These are phyloP conservation scores for Pistacia vera DNA, from an alignment of 345 rosid genomes.

Conservation along the genomic window DNA sequence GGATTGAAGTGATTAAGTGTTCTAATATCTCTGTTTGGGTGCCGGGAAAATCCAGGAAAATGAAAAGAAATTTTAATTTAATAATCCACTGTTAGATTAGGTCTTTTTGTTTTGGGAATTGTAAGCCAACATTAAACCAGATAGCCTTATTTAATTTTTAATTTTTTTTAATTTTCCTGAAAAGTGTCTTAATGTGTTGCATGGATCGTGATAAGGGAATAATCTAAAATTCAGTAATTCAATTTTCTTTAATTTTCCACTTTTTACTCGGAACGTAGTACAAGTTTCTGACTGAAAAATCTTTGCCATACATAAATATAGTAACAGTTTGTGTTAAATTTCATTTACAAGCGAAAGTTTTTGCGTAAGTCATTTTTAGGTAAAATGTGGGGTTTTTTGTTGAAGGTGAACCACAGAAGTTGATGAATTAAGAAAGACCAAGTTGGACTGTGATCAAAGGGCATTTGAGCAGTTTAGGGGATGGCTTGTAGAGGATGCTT, in stretches of 20 bases:
- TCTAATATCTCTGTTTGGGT: slow-evolving; percentile 7
- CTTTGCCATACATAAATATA: not conserved
- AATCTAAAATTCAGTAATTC: not conserved
- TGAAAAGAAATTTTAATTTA: not conserved
- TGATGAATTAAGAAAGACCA: slow-evolving; percentile 37
- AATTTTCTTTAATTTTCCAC: not conserved
- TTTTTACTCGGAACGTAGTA: too few species aligned
- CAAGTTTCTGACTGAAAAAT: not conserved
- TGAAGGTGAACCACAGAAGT: slow-evolving; percentile 25
- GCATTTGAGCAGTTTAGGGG: slow-evolving; percentile 17
- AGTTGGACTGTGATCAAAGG: slow-evolving; percentile 9
- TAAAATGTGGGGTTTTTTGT: slow-evolving; percentile 20
- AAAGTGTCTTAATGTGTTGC: not conserved
- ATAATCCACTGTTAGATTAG: not conserved
- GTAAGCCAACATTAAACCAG: not conserved
- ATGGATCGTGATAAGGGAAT: not conserved
- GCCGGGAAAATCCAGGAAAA: slow-evolving; percentile 16
- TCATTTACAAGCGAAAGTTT: not conserved
- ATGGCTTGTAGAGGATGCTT: slow-evolving; percentile 90
- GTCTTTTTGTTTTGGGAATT: not conserved
- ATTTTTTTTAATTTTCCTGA: not conserved
- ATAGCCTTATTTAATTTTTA: not conserved
- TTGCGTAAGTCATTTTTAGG: not conserved
- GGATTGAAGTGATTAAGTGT: not conserved
- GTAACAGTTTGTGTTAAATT: not conserved